Conservation (phyloP, 179 eudicot species). For the Spergularia azorica region DNA sequence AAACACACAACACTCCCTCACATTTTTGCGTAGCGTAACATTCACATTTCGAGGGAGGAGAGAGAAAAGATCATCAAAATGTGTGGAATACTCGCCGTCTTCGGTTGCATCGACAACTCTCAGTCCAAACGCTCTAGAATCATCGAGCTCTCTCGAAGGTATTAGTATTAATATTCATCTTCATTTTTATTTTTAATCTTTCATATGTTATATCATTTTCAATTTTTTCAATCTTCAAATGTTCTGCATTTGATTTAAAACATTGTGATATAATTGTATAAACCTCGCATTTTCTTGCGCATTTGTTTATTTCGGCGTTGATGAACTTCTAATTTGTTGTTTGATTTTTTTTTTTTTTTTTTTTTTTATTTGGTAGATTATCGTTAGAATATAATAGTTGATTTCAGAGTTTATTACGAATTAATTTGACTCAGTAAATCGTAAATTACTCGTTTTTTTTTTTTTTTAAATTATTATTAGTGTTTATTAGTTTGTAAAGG, state of each 20-base stretch:
- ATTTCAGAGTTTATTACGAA: background rate
- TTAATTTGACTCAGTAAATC: background rate
- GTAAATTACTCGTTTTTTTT: background rate
- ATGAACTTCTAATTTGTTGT: background rate
- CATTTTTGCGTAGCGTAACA: background rate
- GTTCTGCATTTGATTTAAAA: background rate
- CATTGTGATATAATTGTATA: background rate
- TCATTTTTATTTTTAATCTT: background rate
- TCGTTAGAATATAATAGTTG: background rate
- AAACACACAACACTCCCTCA: background rate
- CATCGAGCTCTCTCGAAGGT: slow-evolving; percentile 94
- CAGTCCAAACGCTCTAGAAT: slow-evolving; percentile 79
- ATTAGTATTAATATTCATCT: background rate
- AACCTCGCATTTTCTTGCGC: background rate
- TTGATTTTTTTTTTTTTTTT: background rate
- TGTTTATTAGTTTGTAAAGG: no score
- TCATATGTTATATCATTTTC: background rate
- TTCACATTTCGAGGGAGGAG: slow-evolving; percentile 4
- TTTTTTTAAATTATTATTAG: no score
- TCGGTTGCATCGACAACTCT: slow-evolving; percentile 83
- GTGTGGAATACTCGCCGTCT: slow-evolving; percentile 97
- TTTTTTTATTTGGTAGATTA: no score
- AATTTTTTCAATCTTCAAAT: background rate
- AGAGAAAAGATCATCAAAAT: slow-evolving; percentile 26
- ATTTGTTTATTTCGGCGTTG: background rate